Base-by-base conservation (phyloP, 768 basidiomycete genomes). In the Xerocomus potaroensis region DNA sequence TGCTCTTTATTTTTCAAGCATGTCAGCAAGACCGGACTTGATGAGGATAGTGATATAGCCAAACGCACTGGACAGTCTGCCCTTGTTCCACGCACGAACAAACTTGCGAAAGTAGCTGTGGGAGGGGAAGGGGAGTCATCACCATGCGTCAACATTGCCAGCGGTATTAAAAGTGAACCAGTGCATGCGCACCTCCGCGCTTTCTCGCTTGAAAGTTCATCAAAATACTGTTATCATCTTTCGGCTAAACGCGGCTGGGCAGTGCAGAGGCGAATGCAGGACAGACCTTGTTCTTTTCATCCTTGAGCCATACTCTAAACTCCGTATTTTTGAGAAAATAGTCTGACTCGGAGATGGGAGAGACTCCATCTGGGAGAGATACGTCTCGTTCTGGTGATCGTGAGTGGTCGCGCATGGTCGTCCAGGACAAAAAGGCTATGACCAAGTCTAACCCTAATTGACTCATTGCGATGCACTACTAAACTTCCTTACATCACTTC, bases 71-170 rank as follows among this genome's bases (percentile, higher is more conserved):
- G 81, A 66, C 8, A 93, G 72, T 61, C 76, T 82, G 5, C 87
- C 88, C 62, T 76, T 75, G 65, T 93, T 93, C 91, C 91, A 93
- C 21, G 80, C 81, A 78, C 89, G 88, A 32, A 92, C 83, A 59
- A 97, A 96, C 68, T 93, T 95, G 58, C 85, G 83, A 63, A 97
- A 97, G 63, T 94, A 92, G 59, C 88, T 90, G 41, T 42, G 37
- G 22, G 30, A n/a, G 7, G 39, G 27, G 23, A 18, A 10, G 21
- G 45, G 49, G 60, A 16, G 55, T 41, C 41, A 41, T 58, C 7
- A 18, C 18, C 45, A 23, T 2, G n/a, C 4, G 37, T 56, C 60
- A 59, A 49, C 45, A 15, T 16, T 61, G 43, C 63, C 53, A 45
- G 26, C 15, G 24, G 43, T 34, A 62, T 72, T 66, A 56, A 55